A percentile compares a stretch with the other conserved stretches of the same genome.
phyloP scores from a whole-genome alignment of 768 basidiomycete species.

The Neoboletus brunneissimus region DNA sequence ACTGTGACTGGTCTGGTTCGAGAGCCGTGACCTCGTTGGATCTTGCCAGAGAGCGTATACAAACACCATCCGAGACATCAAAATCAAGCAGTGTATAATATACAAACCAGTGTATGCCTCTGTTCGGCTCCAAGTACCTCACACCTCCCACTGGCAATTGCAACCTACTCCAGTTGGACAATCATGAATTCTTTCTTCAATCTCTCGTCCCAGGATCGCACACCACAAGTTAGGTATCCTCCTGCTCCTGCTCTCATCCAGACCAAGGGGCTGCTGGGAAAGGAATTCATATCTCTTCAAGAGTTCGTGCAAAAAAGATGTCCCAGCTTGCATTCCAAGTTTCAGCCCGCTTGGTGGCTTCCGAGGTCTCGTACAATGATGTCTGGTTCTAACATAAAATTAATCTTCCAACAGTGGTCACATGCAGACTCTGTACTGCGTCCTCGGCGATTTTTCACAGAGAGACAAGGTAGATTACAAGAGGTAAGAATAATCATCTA shows the following conservation, averaged over 20 bases:
- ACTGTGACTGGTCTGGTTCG: constrained; percentile 13
- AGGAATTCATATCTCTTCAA: constrained; percentile 20
- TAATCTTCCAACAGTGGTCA: constrained; percentile 29
- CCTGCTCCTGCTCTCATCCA: constrained; percentile 17
- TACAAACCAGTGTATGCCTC: too few species aligned
- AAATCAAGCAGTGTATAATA: background rate
- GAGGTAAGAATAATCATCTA: constrained; percentile 17
- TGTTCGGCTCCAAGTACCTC: background rate
- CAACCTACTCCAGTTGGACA: background rate
- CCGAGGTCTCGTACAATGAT: constrained; percentile 23
- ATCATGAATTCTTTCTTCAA: constrained; percentile 24
- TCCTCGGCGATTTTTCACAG: constrained; percentile 31
- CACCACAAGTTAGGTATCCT: constrained; percentile 23
- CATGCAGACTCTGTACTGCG: constrained; percentile 33
- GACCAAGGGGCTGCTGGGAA: constrained; percentile 9
- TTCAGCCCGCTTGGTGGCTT: constrained; percentile 34
- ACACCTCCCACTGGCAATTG: background rate
- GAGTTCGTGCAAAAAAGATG: constrained; percentile 33
- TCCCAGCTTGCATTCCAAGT: constrained; percentile 27
- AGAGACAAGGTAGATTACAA: constrained; percentile 31
- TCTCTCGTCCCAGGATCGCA: constrained; percentile 10
- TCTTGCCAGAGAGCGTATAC: too few species aligned
- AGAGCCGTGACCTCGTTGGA: constrained; percentile 7
- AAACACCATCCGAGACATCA: constrained; percentile 7
- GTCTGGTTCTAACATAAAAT: background rate